phyloP scores from a whole-genome alignment of 2,329 filamentous ascomycete genomes.

The Trichoderma endophyticum region DNA sequence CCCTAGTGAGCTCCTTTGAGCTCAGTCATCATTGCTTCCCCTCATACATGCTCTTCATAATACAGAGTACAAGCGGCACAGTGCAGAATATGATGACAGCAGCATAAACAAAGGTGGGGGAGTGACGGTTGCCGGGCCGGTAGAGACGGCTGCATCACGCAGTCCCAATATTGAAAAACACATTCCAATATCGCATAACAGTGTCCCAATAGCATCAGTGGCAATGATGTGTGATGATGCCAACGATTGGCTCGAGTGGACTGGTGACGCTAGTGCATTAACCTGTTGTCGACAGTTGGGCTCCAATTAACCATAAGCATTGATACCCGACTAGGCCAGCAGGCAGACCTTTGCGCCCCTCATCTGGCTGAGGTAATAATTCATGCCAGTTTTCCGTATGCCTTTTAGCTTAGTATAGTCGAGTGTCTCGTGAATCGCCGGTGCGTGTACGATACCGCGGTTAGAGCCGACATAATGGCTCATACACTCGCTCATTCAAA shows the following conservation, averaged over 20 bases:
- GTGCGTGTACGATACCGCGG: background rate
- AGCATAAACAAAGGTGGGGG: background rate
- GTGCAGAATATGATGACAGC: background rate
- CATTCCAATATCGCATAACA: background rate
- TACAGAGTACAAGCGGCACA: background rate
- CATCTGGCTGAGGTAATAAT: slow-evolving; percentile 13
- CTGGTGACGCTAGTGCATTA: slow-evolving; percentile 29
- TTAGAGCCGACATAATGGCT: background rate
- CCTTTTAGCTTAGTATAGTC: background rate
- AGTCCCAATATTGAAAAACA: background rate
- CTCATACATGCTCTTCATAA: background rate
- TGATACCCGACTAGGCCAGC: slow-evolving; percentile 36
- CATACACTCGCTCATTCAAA: background rate
- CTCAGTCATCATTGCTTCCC: background rate
- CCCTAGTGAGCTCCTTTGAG: background rate
- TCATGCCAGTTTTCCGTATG: background rate
- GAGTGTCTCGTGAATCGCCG: background rate
- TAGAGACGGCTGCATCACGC: background rate
- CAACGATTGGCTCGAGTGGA: slow-evolving; percentile 1
- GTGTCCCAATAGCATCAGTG: background rate
- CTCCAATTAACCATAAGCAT: slow-evolving; percentile 37
- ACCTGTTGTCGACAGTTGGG: slow-evolving; percentile 30
- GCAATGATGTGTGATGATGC: background rate
- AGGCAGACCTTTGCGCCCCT: background rate
- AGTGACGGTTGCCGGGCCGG: background rate